Conservation (phyloP, 1,284 basidiomycete genomes). For the Ustilago lituana region DNA sequence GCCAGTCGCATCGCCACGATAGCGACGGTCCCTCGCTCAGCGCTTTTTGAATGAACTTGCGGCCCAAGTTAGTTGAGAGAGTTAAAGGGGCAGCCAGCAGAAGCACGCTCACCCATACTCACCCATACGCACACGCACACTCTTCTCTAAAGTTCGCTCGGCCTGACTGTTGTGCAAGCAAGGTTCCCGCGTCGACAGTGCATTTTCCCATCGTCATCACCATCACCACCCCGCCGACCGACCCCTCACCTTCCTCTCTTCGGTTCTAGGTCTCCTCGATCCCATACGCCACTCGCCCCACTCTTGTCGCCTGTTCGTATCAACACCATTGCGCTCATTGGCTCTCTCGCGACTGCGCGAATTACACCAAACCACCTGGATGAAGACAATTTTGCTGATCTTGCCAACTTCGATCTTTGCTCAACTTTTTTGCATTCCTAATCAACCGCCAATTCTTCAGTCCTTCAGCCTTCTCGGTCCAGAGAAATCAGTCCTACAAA, state of each 20-base stretch:
- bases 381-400: conserved; percentile 27
- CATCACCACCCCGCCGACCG: conserved; percentile 18
- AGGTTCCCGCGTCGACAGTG: conserved; percentile 30
- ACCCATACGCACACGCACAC: conserved; percentile 2
- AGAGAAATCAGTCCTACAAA: conserved; percentile 32
- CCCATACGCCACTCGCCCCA: not conserved
- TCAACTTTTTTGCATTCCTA: not conserved
- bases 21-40: not conserved
- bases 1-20: conserved; percentile 15
- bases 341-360: not conserved
- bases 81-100: conserved; percentile 19
- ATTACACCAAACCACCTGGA: not conserved
- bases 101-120: conserved; percentile 6
- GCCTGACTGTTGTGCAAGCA: conserved; percentile 16
- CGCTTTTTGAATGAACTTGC: no score
- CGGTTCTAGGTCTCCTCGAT: conserved; percentile 7
- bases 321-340: conserved; percentile 1
- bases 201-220: conserved; percentile 23
- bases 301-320: conserved; percentile 21
- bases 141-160: conserved; percentile 22
- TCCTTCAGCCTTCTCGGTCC: conserved; percentile 36
- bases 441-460: not conserved
- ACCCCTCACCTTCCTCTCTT: not conserved
- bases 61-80: no score
- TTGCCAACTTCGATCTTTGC: conserved; percentile 2